Percentiles rank a stretch among this genome's conserved stretches.
Evolutionary conservation across 1,284 basidiomycete genomes (phyloP).

Genomic region (Cystobasidium pallidum): DNA sequence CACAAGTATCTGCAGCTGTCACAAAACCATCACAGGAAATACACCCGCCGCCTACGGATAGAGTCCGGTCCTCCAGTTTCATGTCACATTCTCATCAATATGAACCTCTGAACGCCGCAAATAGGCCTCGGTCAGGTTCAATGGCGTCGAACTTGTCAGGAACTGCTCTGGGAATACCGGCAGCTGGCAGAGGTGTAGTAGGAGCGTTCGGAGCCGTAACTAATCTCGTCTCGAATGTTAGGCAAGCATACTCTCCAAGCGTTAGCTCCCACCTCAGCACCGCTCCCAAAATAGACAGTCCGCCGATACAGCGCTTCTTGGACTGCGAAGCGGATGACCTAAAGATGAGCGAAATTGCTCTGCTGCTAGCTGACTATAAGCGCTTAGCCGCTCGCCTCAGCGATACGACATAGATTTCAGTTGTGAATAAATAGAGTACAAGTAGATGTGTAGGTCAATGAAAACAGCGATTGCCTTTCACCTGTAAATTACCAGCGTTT

Average conservation of each 20-base stretch:
- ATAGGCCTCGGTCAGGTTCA: constrained; percentile 15
- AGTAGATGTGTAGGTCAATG: too few relatives aligned
- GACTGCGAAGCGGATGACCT: constrained; percentile 49
- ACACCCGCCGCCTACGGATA: neutral
- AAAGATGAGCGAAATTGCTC: constrained; percentile 47
- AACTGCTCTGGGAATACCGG: neutral
- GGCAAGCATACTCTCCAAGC: constrained; percentile 2
- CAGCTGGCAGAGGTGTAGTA: neutral
- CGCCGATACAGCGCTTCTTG: constrained; percentile 47
- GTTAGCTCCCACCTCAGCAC: neutral
- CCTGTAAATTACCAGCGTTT: too few relatives aligned
- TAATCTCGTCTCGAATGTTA: constrained; percentile 28
- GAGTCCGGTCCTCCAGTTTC: constrained; percentile 12
- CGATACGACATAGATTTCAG: neutral
- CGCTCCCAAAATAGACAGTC: neutral
- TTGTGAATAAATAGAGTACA: too few relatives aligned
- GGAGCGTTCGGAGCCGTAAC: neutral
- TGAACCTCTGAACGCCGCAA: constrained; percentile 13
- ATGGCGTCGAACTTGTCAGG: constrained; percentile 4
- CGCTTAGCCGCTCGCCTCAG: constrained; percentile 9
- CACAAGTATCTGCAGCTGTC: neutral
- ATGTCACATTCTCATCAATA: constrained; percentile 7
- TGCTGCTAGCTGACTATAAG: constrained; percentile 44
- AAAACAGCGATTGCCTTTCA: neutral
- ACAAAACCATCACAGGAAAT: neutral